These are phyloP conservation scores for Fistulifera solaris DNA, from an alignment of 108 stramenopile genomes.

Conservation along the genomic window DNA sequence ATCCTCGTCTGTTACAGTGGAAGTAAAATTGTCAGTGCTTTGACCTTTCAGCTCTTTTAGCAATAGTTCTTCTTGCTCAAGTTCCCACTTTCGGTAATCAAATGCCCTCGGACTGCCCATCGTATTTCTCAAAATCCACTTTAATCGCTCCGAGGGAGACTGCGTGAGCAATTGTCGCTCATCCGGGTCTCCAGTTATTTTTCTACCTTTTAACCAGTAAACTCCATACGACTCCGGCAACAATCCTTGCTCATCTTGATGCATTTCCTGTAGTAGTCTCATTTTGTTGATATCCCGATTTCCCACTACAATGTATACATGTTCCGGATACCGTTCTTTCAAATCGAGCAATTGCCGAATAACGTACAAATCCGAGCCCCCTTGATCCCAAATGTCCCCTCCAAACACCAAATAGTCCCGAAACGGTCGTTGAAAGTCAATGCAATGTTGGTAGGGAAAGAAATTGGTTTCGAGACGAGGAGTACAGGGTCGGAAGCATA, in stretches of 20 bases:
- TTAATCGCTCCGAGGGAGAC: slow-evolving; percentile 33
- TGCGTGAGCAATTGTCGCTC: not conserved
- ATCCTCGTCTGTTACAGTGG: slow-evolving; percentile 35
- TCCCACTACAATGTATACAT: slow-evolving; percentile 76
- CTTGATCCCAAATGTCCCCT: slow-evolving; percentile 86
- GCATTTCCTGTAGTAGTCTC: slow-evolving; percentile 63
- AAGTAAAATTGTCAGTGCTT: not conserved
- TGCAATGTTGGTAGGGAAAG: slow-evolving; percentile 62
- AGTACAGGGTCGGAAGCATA: slow-evolving; percentile 30
- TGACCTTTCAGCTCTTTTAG: not conserved
- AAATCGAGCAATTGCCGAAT: slow-evolving; percentile 70
- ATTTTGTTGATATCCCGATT: slow-evolving; percentile 90
- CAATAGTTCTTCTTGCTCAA: slow-evolving; percentile 24
- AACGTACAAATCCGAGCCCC: slow-evolving; percentile 75
- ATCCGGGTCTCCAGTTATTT: slow-evolving; percentile 16
- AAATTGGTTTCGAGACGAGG: not conserved
- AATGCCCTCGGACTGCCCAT: slow-evolving; percentile 81
- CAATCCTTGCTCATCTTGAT: slow-evolving; percentile 1
- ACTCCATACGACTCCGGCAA: slow-evolving; percentile 31
- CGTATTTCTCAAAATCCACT: slow-evolving; percentile 67
- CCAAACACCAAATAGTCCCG: slow-evolving; percentile 37
- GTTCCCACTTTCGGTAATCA: slow-evolving; percentile 55
- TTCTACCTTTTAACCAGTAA: slow-evolving; percentile 57
- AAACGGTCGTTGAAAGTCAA: slow-evolving; percentile 35
- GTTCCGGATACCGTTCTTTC: slow-evolving; percentile 51